A percentile compares a stretch with the other conserved stretches of the same genome.
These are phyloP conservation scores for Cercospora sesami DNA, from an alignment of 2,329 filamentous ascomycete species.

Conservation along the genomic window DNA sequence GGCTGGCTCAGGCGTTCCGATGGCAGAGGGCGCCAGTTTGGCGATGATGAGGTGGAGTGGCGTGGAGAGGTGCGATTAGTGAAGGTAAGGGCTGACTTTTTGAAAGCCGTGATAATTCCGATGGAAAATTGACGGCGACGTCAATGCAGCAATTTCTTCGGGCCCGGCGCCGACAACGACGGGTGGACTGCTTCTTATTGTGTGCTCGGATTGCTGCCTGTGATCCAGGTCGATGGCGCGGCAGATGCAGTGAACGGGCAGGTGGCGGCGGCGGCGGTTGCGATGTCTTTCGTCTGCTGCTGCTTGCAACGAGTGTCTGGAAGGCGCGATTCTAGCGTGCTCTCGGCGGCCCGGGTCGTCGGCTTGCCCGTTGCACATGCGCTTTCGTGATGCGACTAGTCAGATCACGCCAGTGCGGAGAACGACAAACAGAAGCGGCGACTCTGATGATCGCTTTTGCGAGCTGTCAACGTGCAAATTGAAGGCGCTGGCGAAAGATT, in stretches of 20 bases:
- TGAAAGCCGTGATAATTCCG: slow-evolving; percentile 7
- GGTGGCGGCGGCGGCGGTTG: neutral
- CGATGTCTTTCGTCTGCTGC: neutral
- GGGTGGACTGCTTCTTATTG: neutral
- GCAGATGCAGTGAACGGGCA: neutral
- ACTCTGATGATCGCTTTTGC: neutral
- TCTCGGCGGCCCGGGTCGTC: neutral
- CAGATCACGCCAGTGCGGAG: neutral
- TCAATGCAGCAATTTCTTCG: slow-evolving; percentile 3
- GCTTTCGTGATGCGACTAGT: neutral
- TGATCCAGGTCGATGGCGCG: neutral
- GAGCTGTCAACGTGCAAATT: neutral
- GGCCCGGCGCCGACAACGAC: neutral
- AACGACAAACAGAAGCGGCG: neutral
- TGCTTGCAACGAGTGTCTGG: neutral
- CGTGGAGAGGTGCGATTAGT: slow-evolving; percentile 10
- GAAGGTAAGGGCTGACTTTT: slow-evolving; percentile 7
- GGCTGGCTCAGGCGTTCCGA: slow-evolving; percentile 23
- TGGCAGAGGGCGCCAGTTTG: slow-evolving; percentile 18
- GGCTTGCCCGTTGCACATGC: neutral
- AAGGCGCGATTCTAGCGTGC: slow-evolving; percentile 1
- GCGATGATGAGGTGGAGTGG: slow-evolving; percentile 8
- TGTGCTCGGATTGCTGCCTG: neutral
- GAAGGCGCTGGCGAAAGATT: neutral
- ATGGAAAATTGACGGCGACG: slow-evolving; percentile 13